Conservation (phyloP, 2,329 filamentous ascomycete species). For the Clonostachys solani region DNA sequence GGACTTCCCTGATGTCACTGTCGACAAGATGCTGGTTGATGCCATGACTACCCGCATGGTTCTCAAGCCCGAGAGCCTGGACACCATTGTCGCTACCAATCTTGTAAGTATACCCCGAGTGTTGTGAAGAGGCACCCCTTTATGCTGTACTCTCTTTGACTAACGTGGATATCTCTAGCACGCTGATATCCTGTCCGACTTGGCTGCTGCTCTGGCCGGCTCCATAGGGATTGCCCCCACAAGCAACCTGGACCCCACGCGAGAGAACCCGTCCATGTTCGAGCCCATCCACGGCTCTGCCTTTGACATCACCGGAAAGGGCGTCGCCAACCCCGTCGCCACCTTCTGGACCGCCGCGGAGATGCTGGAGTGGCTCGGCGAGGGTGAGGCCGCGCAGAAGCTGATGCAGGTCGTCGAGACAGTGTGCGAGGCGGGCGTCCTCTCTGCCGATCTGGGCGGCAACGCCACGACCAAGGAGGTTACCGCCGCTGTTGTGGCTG, state of each 20-base stretch:
- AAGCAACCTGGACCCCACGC: constrained; percentile 59
- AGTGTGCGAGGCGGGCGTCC: constrained; percentile 45
- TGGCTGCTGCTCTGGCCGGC: constrained; percentile 66
- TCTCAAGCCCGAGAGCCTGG: constrained; percentile 51
- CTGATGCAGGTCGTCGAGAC: constrained; percentile 48
- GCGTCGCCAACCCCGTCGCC: constrained; percentile 51
- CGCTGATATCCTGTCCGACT: constrained; percentile 66
- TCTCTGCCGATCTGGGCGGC: constrained; percentile 50
- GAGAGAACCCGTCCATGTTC: constrained; percentile 53
- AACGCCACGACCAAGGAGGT: constrained; percentile 26
- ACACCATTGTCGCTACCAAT: constrained; percentile 62
- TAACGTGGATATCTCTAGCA: constrained; percentile 14
- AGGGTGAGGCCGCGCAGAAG: constrained; percentile 41
- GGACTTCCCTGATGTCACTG: constrained; percentile 56
- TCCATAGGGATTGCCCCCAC: constrained; percentile 71
- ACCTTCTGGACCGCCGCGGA: constrained; percentile 57
- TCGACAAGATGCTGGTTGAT: constrained; percentile 64
- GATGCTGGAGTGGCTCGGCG: constrained; percentile 54
- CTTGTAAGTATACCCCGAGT: constrained; percentile 21
- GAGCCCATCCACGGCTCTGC: constrained; percentile 58
- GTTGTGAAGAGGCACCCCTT: not conserved
- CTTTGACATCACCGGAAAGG: constrained; percentile 54
- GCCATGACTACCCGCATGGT: constrained; percentile 65
- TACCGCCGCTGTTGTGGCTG: constrained; percentile 22
- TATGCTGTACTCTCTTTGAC: constrained; percentile 7